phyloP scores from a whole-genome alignment of 2,329 filamentous ascomycete genomes.

The Arthrinium puccinioides region DNA sequence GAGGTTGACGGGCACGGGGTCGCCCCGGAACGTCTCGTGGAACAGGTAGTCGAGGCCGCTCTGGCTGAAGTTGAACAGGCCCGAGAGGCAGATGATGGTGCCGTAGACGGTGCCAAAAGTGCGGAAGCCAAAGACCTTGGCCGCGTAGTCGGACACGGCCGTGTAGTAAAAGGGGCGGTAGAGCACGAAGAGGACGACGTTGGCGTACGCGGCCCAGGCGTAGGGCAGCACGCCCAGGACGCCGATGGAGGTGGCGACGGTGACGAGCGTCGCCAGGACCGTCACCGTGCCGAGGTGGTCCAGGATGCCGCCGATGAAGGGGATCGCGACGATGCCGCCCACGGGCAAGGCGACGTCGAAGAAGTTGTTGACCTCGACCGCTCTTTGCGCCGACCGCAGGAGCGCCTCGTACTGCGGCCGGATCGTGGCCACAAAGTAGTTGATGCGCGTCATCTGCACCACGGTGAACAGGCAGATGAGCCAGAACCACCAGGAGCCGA shows the following conservation, averaged over 20 bases:
- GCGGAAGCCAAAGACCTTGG: constrained; percentile 86
- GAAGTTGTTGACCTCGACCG: constrained; percentile 68
- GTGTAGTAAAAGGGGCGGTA: constrained; percentile 90
- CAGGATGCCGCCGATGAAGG: constrained; percentile 75
- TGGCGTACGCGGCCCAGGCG: constrained; percentile 64
- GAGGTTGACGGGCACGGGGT: constrained; percentile 73
- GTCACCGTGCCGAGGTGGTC: constrained; percentile 68
- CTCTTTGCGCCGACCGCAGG: constrained; percentile 52
- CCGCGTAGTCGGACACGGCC: constrained; percentile 79
- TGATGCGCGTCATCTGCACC: constrained; percentile 73
- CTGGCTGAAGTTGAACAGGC: constrained; percentile 78
- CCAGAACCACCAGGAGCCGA: constrained; percentile 75
- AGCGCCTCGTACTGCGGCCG: constrained; percentile 74
- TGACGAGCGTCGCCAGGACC: constrained; percentile 64
- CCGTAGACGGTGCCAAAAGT: constrained; percentile 95
- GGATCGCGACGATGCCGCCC: constrained; percentile 76
- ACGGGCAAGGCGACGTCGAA: constrained; percentile 82
- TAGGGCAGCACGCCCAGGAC: constrained; percentile 67
- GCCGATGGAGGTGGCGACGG: constrained; percentile 66
- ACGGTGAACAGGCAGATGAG: constrained; percentile 77
- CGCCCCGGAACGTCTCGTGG: constrained; percentile 60
- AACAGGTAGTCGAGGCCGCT: constrained; percentile 73
- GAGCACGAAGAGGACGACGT: constrained; percentile 72
- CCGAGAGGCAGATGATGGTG: constrained; percentile 78
- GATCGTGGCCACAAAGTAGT: constrained; percentile 88